Conservation (phyloP, 1,284 basidiomycete genomes). For the Somion occarium region DNA sequence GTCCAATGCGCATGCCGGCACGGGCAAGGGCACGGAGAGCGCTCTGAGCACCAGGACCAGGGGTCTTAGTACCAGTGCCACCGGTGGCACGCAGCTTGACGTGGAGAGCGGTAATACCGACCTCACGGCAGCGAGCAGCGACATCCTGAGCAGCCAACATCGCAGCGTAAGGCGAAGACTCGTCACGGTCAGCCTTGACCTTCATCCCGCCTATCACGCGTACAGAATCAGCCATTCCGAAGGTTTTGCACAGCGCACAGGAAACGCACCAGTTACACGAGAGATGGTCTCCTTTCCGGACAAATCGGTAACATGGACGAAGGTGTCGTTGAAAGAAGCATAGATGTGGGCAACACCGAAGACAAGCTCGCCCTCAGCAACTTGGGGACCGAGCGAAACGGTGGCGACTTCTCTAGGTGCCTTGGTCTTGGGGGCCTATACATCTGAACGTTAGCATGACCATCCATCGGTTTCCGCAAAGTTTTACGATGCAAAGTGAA, state of each 20-base stretch:
- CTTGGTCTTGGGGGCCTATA: slow-evolving; percentile 72
- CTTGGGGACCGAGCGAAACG: slow-evolving; percentile 89
- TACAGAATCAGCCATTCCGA: background rate
- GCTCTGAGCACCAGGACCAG: slow-evolving; percentile 96
- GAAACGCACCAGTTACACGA: slow-evolving; percentile 84
- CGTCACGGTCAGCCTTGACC: slow-evolving; percentile 99
- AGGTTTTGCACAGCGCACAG: background rate
- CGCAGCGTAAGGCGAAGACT: slow-evolving; percentile 98
- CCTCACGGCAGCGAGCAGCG: slow-evolving; percentile 94
- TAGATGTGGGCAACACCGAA: slow-evolving; percentile 98
- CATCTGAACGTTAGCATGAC: slow-evolving; percentile 37
- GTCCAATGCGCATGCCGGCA: slow-evolving; percentile 97
- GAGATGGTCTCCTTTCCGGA: slow-evolving; percentile 99
- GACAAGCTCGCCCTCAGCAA: slow-evolving; percentile 92
- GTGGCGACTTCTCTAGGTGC: slow-evolving; percentile 75
- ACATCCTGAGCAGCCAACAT: slow-evolving; percentile 99
- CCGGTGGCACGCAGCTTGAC: slow-evolving; percentile 98
- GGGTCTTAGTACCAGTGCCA: slow-evolving; percentile 98
- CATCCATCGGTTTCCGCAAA: slow-evolving; percentile 31
- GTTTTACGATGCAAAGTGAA: slow-evolving; percentile 3
- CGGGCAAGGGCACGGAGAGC: slow-evolving; percentile 98
- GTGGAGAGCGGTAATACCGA: slow-evolving; percentile 97
- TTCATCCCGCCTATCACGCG: slow-evolving; percentile 86
- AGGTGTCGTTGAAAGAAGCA: slow-evolving; percentile 99
- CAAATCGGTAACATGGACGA: slow-evolving; percentile 99